These are phyloP conservation scores for Stereocaulon alpinum DNA, from an alignment of 495 filamentous ascomycete species.

Conservation along the genomic window DNA sequence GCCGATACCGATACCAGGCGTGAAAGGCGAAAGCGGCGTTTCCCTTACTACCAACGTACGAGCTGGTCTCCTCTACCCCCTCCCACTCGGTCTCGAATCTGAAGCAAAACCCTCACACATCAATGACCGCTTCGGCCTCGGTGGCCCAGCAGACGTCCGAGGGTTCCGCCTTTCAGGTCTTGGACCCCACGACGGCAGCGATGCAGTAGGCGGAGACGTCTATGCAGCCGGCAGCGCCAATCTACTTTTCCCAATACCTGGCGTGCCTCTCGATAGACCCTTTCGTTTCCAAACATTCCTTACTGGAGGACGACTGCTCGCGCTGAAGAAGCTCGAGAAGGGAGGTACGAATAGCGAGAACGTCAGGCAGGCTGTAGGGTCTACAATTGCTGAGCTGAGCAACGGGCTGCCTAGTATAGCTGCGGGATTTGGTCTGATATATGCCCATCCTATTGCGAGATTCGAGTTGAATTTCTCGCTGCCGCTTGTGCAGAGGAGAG, in stretches of 20 bases:
- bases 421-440: constrained; percentile 82
- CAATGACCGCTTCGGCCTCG: constrained; percentile 91
- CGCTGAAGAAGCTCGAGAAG: constrained; percentile 51
- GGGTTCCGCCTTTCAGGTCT: constrained; percentile 85
- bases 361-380: constrained; percentile 40
- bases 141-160: constrained; percentile 87
- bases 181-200: constrained; percentile 72
- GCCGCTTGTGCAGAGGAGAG: constrained; percentile 66
- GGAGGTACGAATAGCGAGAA: constrained; percentile 44
- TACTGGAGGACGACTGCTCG: constrained; percentile 79
- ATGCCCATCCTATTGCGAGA: constrained; percentile 80
- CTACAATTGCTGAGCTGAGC: constrained; percentile 51
- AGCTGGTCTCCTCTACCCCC: constrained; percentile 53
- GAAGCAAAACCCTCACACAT: constrained; percentile 57
- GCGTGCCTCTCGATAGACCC: constrained; percentile 66
- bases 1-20: constrained; percentile 57
- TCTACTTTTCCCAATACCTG: constrained; percentile 72
- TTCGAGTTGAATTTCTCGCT: constrained; percentile 94
- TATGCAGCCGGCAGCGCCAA: constrained; percentile 82
- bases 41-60: constrained; percentile 56
- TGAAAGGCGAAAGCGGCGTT: constrained; percentile 60
- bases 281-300: constrained; percentile 80
- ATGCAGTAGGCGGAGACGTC: constrained; percentile 83
- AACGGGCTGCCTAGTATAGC: constrained; percentile 75
- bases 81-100: constrained; percentile 42